Percentiles rank a stretch among this genome's conserved stretches.
These are phyloP conservation scores for Peribolospora baueri DNA, from an alignment of 768 basidiomycete genomes.

Conservation along the genomic window DNA sequence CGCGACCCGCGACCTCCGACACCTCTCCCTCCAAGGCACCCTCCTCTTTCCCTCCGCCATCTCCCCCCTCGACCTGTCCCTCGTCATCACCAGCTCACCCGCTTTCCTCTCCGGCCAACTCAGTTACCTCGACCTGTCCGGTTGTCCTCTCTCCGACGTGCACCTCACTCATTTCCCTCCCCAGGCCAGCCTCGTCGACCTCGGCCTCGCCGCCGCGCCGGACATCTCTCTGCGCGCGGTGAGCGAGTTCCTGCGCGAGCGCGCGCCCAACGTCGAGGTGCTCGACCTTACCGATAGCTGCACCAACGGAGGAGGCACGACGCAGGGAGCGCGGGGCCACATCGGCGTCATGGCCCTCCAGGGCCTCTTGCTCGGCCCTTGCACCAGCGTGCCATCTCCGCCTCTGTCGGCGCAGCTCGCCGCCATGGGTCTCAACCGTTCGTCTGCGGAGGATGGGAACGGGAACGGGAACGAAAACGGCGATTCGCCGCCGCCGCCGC, in stretches of 20 bases:
- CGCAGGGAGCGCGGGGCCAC: slow-evolving; percentile 2
- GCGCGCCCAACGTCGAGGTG: slow-evolving; percentile 57
- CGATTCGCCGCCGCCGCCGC: too few relatives aligned
- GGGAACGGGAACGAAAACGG: too few relatives aligned
- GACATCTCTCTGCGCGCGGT: slow-evolving; percentile 39
- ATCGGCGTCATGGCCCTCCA: not conserved
- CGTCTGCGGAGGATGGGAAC: too few relatives aligned
- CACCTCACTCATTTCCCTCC: slow-evolving; percentile 31
- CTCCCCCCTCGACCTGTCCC: slow-evolving; percentile 35
- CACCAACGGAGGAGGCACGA: slow-evolving; percentile 27
- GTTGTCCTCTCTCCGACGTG: slow-evolving; percentile 40
- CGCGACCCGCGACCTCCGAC: slow-evolving; percentile 34
- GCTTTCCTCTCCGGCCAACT: slow-evolving; percentile 52
- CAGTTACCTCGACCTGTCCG: slow-evolving; percentile 74
- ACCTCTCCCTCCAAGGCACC: slow-evolving; percentile 77
- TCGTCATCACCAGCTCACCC: slow-evolving; percentile 47
- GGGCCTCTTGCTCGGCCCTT: not conserved
- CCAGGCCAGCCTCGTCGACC: slow-evolving; percentile 37
- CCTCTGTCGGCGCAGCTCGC: too few relatives aligned
- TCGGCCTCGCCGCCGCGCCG: slow-evolving; percentile 73
- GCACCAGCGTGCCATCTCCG: too few relatives aligned
- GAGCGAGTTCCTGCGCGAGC: slow-evolving; percentile 39
- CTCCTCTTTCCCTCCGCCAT: slow-evolving; percentile 55
- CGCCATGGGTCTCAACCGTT: too few relatives aligned
- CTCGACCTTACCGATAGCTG: slow-evolving; percentile 52